Conservation (phyloP, 331 rosid species). For the Stylosanthes scabra region DNA sequence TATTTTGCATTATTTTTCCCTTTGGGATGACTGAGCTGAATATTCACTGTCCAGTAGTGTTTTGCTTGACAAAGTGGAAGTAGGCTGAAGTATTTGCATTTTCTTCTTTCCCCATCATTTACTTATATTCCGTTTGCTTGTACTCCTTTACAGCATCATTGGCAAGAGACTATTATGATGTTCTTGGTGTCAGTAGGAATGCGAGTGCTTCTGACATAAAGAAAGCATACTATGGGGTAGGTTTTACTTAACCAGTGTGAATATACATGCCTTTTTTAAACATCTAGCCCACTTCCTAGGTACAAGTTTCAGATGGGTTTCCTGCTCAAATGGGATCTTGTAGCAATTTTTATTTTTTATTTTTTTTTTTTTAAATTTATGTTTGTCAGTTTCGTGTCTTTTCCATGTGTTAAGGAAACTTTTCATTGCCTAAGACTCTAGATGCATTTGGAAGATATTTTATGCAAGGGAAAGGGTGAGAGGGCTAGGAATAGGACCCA, state of each 20-base stretch:
- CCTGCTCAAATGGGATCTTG: not conserved
- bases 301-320: slow-evolving; percentile 16
- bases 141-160: slow-evolving; percentile 56
- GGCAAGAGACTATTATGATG: slow-evolving; percentile 78
- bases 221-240: slow-evolving; percentile 95
- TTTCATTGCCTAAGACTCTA: not conserved
- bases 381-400: not conserved
- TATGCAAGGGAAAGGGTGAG: too few relatives aligned
- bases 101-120: not conserved
- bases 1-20: not conserved
- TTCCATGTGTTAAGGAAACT: slow-evolving; percentile 1
- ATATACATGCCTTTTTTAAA: not conserved
- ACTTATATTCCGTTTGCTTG: not conserved
- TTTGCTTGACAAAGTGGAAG: not conserved
- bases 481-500: too few relatives aligned
- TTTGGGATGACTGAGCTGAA: not conserved
- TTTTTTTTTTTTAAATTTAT: not conserved
- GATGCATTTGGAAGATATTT: too few relatives aligned
- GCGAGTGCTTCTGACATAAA: slow-evolving; percentile 87
- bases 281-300: not conserved
- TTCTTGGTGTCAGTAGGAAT: slow-evolving; percentile 83
- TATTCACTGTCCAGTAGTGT: not conserved
- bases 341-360: not conserved
- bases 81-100: not conserved
- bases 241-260: slow-evolving; percentile 39